Evolutionary conservation across 345 rosid genomes (phyloP), one percentile per base, ranked within the genome.

Genomic region (Bruguiera gymnorhiza): DNA sequence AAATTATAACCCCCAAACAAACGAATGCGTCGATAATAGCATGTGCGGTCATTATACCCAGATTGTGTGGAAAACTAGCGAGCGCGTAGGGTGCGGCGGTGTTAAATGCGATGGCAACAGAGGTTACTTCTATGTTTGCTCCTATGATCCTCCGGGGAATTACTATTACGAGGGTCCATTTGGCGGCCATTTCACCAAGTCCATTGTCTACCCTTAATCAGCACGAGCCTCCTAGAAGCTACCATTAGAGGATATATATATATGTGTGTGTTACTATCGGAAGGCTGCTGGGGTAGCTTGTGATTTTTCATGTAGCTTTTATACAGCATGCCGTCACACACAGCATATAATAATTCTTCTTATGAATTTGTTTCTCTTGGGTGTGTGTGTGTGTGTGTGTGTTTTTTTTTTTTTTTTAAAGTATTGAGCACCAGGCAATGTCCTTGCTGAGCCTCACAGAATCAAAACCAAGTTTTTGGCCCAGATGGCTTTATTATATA

Each of bases 41-140:
- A 61, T 78, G 63, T 86, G 90, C 51, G 88, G 90, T 3, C 92
- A 86, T 66, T 88, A 78, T 46, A 88, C 90, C 2, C 93, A 88
- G 79, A 62, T 88, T 55, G 79, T 88, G 32, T 88, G 88, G 88
- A 75, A 75, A 9, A 59, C 75, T 15, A 61, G 73, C 0, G 63
- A 67, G 37, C 36, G 48, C 10, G 4, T 86, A 16, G 90, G 93
- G 2, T 86, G 87, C 27, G 81, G 74, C 15, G 66, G 75, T 2
- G 77, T 67, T 16, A 24, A 61, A 29, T 86, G 89, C 56, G 5
- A 31, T 6, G 19, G 10, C 5, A 15, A 23, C 1, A 60, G 67
- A 36, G 87, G 84, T 0, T 83, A 77, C 61, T 0, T 83, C 0
- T 81, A 70, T 21, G 76, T 81, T 27, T 86, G 87, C 68, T 65